Evolutionary conservation across 257 asterid species (phyloP).

Genomic region (Solanum sejunctum): DNA sequence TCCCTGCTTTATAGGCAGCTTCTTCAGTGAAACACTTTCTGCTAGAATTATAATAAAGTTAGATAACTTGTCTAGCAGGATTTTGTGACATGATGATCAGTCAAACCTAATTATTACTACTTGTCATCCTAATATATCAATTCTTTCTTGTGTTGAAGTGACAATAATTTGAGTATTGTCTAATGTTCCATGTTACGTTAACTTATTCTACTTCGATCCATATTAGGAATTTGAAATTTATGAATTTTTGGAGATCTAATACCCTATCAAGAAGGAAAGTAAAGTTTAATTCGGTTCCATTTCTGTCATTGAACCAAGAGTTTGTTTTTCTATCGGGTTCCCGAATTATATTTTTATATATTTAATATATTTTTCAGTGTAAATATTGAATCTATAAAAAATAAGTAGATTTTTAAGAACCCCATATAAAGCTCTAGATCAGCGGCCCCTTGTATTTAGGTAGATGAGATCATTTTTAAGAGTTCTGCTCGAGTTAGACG

Average conservation of each 20-base stretch:
- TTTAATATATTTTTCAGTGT: not conserved
- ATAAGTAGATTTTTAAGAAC: not conserved
- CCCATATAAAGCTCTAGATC: not conserved
- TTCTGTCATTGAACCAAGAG: too few relatives aligned
- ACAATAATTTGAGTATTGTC: not conserved
- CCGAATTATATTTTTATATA: fast-evolving
- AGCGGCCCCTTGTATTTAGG: not conserved
- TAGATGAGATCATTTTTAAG: not conserved
- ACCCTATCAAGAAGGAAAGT: too few relatives aligned
- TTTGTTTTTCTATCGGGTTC: not conserved
- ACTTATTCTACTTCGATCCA: not conserved
- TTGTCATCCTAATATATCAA: not conserved
- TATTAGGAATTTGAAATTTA: not conserved
- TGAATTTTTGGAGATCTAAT: fast-evolving
- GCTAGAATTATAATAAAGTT: not conserved
- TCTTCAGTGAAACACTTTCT: not conserved
- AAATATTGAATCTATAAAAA: not conserved
- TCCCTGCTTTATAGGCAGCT: not conserved
- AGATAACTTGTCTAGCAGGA: not conserved
- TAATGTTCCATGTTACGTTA: not conserved
- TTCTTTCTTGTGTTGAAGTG: not conserved
- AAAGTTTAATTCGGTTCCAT: too few relatives aligned
- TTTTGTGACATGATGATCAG: not conserved
- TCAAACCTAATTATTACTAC: not conserved
- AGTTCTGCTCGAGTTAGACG: not conserved